Evolutionary conservation across 1,139 yeast genomes (phyloP).

Genomic region (Geotrichum reessii): DNA sequence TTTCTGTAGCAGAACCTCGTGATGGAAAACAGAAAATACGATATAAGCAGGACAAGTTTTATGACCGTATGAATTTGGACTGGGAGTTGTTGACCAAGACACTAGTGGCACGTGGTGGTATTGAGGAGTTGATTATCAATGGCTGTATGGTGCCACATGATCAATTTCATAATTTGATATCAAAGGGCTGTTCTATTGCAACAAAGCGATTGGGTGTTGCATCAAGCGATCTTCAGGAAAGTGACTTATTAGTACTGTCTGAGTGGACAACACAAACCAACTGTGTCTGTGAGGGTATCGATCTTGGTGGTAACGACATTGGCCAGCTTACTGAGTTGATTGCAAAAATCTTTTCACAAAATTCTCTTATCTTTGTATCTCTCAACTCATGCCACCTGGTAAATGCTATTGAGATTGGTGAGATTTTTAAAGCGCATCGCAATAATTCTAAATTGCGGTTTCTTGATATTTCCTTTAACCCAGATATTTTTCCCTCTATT

Average conservation of each 20-base stretch:
- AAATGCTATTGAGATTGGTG: constrained; percentile 49
- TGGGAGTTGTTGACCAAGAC: constrained; percentile 68
- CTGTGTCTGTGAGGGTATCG: constrained; percentile 69
- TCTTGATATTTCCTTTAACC: constrained; percentile 70
- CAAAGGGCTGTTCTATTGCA: constrained; percentile 45
- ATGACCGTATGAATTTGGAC: constrained; percentile 61
- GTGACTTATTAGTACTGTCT: constrained; percentile 52
- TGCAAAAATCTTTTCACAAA: constrained; percentile 2
- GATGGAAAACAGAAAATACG: constrained; percentile 15
- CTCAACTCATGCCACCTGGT: constrained; percentile 61
- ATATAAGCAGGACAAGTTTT: constrained; percentile 21
- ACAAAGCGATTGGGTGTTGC: constrained; percentile 78
- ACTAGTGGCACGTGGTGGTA: constrained; percentile 57
- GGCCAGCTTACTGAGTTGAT: background rate
- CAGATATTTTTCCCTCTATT: constrained; percentile 66
- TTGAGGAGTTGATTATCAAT: constrained; percentile 76
- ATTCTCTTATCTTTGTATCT: constrained; percentile 51
- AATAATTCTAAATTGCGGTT: constrained; percentile 43
- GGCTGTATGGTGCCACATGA: constrained; percentile 63
- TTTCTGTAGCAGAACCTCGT: constrained; percentile 15
- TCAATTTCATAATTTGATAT: constrained; percentile 44
- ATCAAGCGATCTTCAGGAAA: constrained; percentile 53
- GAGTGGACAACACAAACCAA: constrained; percentile 55
- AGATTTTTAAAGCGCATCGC: constrained; percentile 49
- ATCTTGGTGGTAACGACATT: constrained; percentile 54